Base-by-base conservation (phyloP, 345 rosid genomes). In the Aegle marmelos region DNA sequence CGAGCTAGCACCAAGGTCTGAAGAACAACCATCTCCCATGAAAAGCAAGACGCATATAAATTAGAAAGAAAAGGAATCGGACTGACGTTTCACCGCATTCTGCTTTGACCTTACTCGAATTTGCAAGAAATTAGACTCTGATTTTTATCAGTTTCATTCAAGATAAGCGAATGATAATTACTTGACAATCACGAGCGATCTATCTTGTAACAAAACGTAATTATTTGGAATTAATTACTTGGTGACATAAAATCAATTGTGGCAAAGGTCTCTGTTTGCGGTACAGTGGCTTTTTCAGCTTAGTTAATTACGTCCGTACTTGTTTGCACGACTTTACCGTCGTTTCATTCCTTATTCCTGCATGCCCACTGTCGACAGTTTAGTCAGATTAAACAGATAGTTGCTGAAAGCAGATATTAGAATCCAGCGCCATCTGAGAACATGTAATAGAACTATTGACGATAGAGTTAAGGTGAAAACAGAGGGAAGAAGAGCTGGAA, bases 181-280 rank as follows among this genome's bases (percentile, higher is more conserved):
- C 13, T 45, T 45, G 50, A 45, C 50, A 13, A n/a, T 24, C 17
- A 28, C 48, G 9, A 2, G 31, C 16, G 16, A 50, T 39, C 6
- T 39, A 19, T 31, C 19, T 9, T 0, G 0, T 5, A 61, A 36
- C 11, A 62, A 24, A 31, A 34, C 17, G 16, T 28, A 65, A 5
- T 41, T 39, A 72, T 56, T 27, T 63, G 36, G 13, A 72, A 59
- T 10, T 13, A 19, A 9, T 41, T 66, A 67, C 56, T 72, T 76
- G 73, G 73, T 76, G 64, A 64, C 21, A 65, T 67, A 25, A 39
- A 67, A 21, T 72, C 78, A 30, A 75, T 48, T n/a, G 71, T 30
- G 60, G 50, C 71, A 7, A 75, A 16, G 14, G 71, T 75, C 16
- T 21, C 1, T 8, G 70, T 75, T 64, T 75, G 25, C 7, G 39